These are phyloP conservation scores for Trichothecium sympodiale DNA, from an alignment of 2,329 filamentous ascomycete genomes.

Conservation along the genomic window DNA sequence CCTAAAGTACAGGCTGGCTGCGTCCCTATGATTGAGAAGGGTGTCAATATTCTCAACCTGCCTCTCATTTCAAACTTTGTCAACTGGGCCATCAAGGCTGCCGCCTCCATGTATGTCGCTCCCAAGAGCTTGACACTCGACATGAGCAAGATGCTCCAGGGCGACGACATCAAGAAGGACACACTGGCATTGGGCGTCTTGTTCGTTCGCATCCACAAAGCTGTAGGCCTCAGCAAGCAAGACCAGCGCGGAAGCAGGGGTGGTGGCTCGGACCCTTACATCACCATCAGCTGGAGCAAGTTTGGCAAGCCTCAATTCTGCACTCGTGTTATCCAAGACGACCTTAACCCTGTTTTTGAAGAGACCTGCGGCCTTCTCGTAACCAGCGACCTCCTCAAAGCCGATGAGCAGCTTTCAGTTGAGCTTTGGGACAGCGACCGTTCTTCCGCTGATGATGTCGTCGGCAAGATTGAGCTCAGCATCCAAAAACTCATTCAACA, in stretches of 20 bases:
- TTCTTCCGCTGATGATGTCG: constrained; percentile 84
- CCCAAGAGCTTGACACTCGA: constrained; percentile 92
- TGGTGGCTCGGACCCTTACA: constrained; percentile 89
- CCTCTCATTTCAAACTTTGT: constrained; percentile 94
- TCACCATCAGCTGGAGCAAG: constrained; percentile 89
- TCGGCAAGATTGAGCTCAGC: constrained; percentile 86
- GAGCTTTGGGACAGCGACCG: constrained; percentile 96
- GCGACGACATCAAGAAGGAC: constrained; percentile 86
- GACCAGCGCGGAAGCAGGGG: constrained; percentile 71
- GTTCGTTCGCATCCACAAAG: constrained; percentile 85
- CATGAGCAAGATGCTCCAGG: constrained; percentile 78
- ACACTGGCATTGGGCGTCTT: constrained; percentile 78
- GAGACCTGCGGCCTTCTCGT: constrained; percentile 80
- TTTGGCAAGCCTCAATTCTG: constrained; percentile 98
- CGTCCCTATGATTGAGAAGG: constrained; percentile 82
- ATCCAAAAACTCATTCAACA: constrained; percentile 92
- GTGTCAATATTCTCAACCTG: constrained; percentile 82
- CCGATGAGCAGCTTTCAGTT: constrained; percentile 82
- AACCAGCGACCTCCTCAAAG: constrained; percentile 82
- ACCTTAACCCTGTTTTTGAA: constrained; percentile 86
- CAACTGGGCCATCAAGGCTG: constrained; percentile 84
- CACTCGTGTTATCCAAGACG: constrained; percentile 89
- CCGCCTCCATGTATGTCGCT: constrained; percentile 83
- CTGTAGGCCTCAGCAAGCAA: constrained; percentile 80
- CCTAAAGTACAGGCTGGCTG: constrained; percentile 85